Evolutionary conservation across 1,139 yeast genomes (phyloP).

Genomic region (Blastobotrys raffinosifermentans): DNA sequence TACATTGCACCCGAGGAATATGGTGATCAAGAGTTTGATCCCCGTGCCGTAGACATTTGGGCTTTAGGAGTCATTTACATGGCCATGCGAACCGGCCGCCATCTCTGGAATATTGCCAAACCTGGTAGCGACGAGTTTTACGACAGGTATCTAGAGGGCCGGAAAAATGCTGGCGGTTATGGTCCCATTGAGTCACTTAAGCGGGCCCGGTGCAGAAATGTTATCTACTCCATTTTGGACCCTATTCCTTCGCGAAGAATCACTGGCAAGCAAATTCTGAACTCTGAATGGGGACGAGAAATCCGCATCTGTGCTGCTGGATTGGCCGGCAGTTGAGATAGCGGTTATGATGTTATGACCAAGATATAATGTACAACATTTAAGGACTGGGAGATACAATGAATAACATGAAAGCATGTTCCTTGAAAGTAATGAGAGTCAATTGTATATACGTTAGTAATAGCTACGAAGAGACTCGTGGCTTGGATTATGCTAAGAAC

Average conservation of each 20-base stretch:
- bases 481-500: too few relatives aligned
- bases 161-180: constrained; percentile 77
- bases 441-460: too few relatives aligned
- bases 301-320: constrained; percentile 72
- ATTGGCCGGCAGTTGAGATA: constrained; percentile 26
- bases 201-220: constrained; percentile 78
- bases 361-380: too few relatives aligned
- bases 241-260: constrained; percentile 81
- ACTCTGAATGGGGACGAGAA: constrained; percentile 93
- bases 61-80: constrained; percentile 95
- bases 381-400: too few relatives aligned
- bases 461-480: too few relatives aligned
- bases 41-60: constrained; percentile 91
- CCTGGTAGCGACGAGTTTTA: constrained; percentile 68
- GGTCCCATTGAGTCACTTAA: constrained; percentile 83
- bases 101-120: constrained; percentile 81
- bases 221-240: constrained; percentile 82
- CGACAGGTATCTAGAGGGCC: constrained; percentile 59
- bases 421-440: too few relatives aligned
- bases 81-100: constrained; percentile 97
- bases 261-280: constrained; percentile 77
- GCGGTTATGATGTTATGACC: too few relatives aligned
- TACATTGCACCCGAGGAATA: constrained; percentile 96
- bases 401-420: too few relatives aligned
- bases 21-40: constrained; percentile 66